Conservation (phyloP, 2,329 filamentous ascomycete species). For the Sporothrix variecibatus region DNA sequence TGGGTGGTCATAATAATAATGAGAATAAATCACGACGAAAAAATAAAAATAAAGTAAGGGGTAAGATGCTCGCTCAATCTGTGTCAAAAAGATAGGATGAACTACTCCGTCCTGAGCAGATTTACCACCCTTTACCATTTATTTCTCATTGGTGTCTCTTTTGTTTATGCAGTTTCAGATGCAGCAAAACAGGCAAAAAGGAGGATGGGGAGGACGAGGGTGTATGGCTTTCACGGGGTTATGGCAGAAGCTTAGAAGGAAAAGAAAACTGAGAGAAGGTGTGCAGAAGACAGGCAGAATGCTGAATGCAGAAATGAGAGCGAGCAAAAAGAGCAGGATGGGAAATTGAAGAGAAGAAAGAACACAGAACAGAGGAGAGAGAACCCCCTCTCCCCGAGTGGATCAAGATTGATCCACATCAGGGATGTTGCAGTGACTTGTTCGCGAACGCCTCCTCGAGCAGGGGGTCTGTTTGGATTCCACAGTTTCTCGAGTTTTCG, state of each 20-base stretch:
- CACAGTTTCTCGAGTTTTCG: not conserved
- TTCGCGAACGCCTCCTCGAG: not conserved
- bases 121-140: not conserved
- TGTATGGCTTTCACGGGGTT: not conserved
- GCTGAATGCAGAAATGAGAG: too few species aligned
- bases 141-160: not conserved
- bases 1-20: not conserved
- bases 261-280: not conserved
- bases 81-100: conserved; percentile 3
- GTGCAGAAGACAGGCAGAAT: too few species aligned
- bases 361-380: not conserved
- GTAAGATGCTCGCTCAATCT: not conserved
- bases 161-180: conserved; percentile 19
- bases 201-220: not conserved
- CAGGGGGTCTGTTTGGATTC: conserved; percentile 11
- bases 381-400: not conserved
- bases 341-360: not conserved
- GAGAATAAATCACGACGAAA: too few species aligned
- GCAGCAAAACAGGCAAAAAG: conserved; percentile 19
- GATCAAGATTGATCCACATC: conserved; percentile 21
- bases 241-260: not conserved
- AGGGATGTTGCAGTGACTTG: conserved; percentile 11
- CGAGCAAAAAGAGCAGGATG: too few species aligned
- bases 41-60: not conserved
- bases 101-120: not conserved